These are phyloP conservation scores for Plasmopara muralis DNA, from an alignment of 352 stramenopile species.

Conservation along the genomic window DNA sequence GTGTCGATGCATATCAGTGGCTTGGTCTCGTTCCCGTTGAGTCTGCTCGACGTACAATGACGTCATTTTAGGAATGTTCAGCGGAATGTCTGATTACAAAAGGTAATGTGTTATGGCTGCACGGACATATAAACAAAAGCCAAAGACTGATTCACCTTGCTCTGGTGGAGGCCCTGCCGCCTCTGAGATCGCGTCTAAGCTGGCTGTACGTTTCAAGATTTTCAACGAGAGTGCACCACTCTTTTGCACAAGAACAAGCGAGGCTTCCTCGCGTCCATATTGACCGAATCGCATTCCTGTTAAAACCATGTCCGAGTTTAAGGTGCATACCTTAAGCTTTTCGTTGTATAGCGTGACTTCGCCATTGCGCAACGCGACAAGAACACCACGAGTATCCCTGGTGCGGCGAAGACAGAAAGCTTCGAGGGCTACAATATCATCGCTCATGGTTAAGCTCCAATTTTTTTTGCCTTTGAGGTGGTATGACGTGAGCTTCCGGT, in stretches of 20 bases:
- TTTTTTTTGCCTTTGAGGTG: constrained; percentile 90
- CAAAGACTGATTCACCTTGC: constrained; percentile 40
- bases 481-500: constrained; percentile 81
- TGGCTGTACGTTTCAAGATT: constrained; percentile 85
- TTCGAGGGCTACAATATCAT: constrained; percentile 80
- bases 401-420: constrained; percentile 62
- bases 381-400: constrained; percentile 67
- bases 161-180: constrained; percentile 72
- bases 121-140: neutral
- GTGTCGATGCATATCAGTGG: constrained; percentile 87
- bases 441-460: constrained; percentile 80
- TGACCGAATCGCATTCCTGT: constrained; percentile 84
- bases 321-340: constrained; percentile 75
- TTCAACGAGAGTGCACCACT: constrained; percentile 76
- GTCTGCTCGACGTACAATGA: constrained; percentile 92
- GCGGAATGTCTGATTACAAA: constrained; percentile 62
- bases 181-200: constrained; percentile 66
- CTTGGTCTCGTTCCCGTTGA: constrained; percentile 85
- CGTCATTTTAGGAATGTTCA: constrained; percentile 92
- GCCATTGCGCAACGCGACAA: constrained; percentile 81
- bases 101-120: neutral
- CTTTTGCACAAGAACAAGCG: constrained; percentile 74
- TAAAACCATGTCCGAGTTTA: constrained; percentile 54
- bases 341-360: constrained; percentile 87
- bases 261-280: constrained; percentile 85